Evolutionary conservation across 495 filamentous ascomycete genomes (phyloP).

Genomic region (Alectoria sarmentosa): DNA sequence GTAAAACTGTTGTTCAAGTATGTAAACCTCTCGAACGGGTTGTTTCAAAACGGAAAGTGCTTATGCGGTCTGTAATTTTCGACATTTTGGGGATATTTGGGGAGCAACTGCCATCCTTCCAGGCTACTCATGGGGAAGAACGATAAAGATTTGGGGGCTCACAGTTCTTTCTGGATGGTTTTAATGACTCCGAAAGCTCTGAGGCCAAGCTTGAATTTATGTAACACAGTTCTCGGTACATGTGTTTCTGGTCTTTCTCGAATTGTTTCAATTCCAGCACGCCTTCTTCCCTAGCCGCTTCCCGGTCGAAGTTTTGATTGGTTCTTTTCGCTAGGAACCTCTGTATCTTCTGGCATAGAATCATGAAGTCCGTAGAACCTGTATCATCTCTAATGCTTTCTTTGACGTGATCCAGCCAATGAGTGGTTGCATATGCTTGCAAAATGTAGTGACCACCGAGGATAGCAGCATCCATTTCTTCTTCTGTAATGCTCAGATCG

Average conservation of each 20-base stretch:
- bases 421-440: slow-evolving; percentile 10
- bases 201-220: slow-evolving; percentile 2
- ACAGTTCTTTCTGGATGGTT: slow-evolving; percentile 2
- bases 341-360: slow-evolving; percentile 5
- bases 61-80: too few species aligned
- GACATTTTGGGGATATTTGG: too few species aligned
- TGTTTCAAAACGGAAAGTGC: too few species aligned
- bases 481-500: not conserved
- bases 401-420: slow-evolving; percentile 12
- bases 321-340: slow-evolving; percentile 5
- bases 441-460: slow-evolving; percentile 7
- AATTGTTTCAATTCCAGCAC: not conserved
- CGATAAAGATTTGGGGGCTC: too few species aligned
- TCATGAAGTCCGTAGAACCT: not conserved
- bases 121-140: too few species aligned
- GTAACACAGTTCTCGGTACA: slow-evolving; percentile 4
- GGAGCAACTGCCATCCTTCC: too few species aligned
- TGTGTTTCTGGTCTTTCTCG: not conserved
- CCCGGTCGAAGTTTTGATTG: slow-evolving; percentile 3
- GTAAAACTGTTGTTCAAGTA: too few species aligned
- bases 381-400: not conserved
- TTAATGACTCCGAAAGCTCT: not conserved
- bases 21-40: too few species aligned
- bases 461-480: slow-evolving; percentile 4
- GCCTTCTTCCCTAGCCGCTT: not conserved